Base-by-base conservation (phyloP, 306 rosid species). In the Datisca glomerata region DNA sequence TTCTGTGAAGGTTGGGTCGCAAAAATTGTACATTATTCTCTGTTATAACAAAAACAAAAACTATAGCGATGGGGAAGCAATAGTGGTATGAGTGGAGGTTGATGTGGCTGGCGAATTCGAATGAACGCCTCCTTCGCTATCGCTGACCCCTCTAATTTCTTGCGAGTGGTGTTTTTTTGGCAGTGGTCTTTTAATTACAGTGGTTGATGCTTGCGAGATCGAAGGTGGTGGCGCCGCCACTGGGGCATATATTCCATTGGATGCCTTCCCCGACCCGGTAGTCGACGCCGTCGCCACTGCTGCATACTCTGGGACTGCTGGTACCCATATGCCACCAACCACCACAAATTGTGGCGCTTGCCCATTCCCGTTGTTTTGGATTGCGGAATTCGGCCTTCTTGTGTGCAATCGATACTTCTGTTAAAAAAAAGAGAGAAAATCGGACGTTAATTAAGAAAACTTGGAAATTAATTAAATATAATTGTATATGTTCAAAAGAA, bases 391-490 rank as follows among this genome's bases (percentile, higher is more conserved):
- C 24, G 95, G 86, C 45, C 95, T 72, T 60, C 93, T 62, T 0
- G 82, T 75, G 63, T 89, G 89, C 36, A 89, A 61, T 3, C 97
- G 80, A 53, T 69, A 89, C 70, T 89, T 89, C 95, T 83, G 83
- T n/a, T n/a, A n/a, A 34, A 21, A 29, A 38, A 38, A 43, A 51
- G 3, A 1, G 3, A 45, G 45, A 8, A 56, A 5, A 5, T 3
- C 5, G n/a, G 9, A 55, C 15, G 21, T 47, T 56, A 20, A 14
- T n/a, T 19, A 18, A 19, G 7, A 8, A 31, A 8, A 5, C 3
- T 31, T 7, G 31, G 6, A 40, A 7, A 16, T 33, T 19, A 48
- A 28, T 29, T n/a, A 18, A 19, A 2, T 12, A n/a, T 14, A 10
- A 50, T 13, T 10, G 8, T 2, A 3, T 4, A 9, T 16, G 12